Base-by-base conservation (phyloP, 306 rosid genomes). In the Mimosa pudica region DNA sequence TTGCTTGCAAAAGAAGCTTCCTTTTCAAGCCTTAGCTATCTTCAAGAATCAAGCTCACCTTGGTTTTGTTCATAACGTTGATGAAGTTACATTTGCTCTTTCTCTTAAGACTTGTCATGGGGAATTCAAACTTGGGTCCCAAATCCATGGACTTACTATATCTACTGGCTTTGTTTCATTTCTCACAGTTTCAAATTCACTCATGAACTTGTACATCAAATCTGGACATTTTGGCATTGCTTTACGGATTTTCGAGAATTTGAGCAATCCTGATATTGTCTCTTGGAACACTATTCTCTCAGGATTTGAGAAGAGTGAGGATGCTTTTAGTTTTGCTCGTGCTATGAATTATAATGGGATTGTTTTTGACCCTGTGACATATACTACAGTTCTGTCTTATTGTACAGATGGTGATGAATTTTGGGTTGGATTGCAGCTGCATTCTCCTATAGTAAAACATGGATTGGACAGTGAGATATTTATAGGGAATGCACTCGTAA, bases 231-330 rank as follows among this genome's bases (percentile, higher is more conserved):
- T 90, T 7, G 80, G 77, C 9, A 73, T 47, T 45, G 89, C 94
- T 54, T 75, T 89, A 80, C 9, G 73, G 80, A 78, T 94, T 41
- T 94, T 92, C 55, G 85, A 87, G 80, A 85, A 65, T 79, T 75
- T 94, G 87, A 80, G 74, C 71, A 41, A 64, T 80, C 90, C 86
- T 60, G 92, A 90, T 73, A 76, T 87, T 30, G 94, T 94, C 80
- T 90, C 98, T 79, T 94, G 97, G 97, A 94, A 94, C 79, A 94
- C 96, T 10, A 47, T 94, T 32, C 97, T 94, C 78, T 89, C 96
- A 0, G 96, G 97, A 64, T 94, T 88, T 81, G 79, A 70, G 49
- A 88, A 83, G 81, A 81, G 88, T 76, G 88, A 81, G 32, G 91
- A 81, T 33, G 96, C 94, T 16, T 88, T 94, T 76, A 41, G 17